Percentiles rank a stretch among this genome's conserved stretches.
These are phyloP conservation scores for Colletotrichum spaethianum DNA, from an alignment of 2,329 filamentous ascomycete species.

Conservation along the genomic window DNA sequence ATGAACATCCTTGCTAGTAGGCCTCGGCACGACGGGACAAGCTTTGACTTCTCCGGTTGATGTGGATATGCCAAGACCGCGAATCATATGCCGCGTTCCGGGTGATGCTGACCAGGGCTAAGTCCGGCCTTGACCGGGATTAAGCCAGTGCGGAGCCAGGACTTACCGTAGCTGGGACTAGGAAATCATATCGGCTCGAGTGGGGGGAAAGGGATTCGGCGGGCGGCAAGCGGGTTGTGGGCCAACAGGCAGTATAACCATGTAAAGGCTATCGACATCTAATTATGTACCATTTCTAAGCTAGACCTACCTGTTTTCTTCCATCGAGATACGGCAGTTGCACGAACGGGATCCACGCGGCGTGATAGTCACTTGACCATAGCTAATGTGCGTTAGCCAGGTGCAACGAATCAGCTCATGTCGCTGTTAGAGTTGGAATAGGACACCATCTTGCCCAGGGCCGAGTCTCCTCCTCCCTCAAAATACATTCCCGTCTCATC, in stretches of 20 bases:
- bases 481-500: not conserved
- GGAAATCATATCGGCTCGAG: slow-evolving; percentile 5
- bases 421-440: slow-evolving; percentile 8
- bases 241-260: slow-evolving; percentile 9
- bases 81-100: slow-evolving; percentile 34
- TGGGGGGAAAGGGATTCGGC: slow-evolving; percentile 10
- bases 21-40: slow-evolving; percentile 37
- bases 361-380: not conserved
- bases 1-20: slow-evolving; percentile 4
- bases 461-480: not conserved
- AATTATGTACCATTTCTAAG: not conserved
- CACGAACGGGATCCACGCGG: not conserved
- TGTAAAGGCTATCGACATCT: slow-evolving; percentile 1
- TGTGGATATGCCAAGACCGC: slow-evolving; percentile 34
- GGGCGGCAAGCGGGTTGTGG: slow-evolving; percentile 31
- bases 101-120: slow-evolving; percentile 5
- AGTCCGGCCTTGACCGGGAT: slow-evolving; percentile 18
- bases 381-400: slow-evolving; percentile 4
- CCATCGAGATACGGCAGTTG: slow-evolving; percentile 21
- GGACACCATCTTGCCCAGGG: not conserved
- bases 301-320: not conserved
- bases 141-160: not conserved
- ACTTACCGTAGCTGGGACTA: not conserved
- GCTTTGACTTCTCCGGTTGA: slow-evolving; percentile 33
- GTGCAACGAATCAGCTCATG: slow-evolving; percentile 4